These are phyloP conservation scores for Chiua virens DNA, from an alignment of 768 basidiomycete genomes.

Conservation along the genomic window DNA sequence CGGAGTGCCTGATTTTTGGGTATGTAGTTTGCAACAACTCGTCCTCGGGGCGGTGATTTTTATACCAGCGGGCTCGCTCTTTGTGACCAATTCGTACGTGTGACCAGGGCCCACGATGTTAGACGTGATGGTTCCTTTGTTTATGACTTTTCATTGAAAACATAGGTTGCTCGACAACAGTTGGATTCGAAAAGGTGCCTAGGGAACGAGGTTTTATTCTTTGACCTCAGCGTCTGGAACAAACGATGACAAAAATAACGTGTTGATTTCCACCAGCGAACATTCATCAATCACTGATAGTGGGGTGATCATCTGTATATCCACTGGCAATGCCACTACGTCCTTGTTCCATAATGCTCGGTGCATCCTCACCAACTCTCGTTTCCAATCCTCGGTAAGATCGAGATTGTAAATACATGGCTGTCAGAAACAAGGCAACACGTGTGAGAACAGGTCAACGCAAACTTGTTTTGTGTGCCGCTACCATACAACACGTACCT, in stretches of 20 bases:
- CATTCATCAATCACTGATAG: not conserved
- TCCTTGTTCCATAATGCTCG: constrained; percentile 84
- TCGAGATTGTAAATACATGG: constrained; percentile 69
- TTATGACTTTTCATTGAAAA: too few relatives aligned
- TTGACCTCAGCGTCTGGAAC: not conserved
- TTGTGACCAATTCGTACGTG: too few relatives aligned
- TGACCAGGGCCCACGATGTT: too few relatives aligned
- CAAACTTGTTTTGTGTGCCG: constrained; percentile 10
- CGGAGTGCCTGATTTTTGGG: too few relatives aligned
- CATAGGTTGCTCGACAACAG: too few relatives aligned
- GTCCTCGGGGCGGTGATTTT: too few relatives aligned
- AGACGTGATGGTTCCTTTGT: too few relatives aligned
- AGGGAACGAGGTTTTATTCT: not conserved
- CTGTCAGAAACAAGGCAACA: constrained; percentile 36
- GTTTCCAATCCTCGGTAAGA: constrained; percentile 82
- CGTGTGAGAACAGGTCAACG: constrained; percentile 2
- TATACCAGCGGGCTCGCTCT: too few relatives aligned
- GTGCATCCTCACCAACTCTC: constrained; percentile 73
- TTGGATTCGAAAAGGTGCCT: not conserved
- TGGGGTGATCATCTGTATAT: constrained; percentile 58
- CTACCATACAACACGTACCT: constrained; percentile 45
- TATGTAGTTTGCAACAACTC: too few relatives aligned
- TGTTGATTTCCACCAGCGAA: not conserved
- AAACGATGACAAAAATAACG: not conserved
- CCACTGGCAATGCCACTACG: constrained; percentile 86